Base-by-base conservation (phyloP, 306 rosid species). In the Cicer pinnatifidum region DNA sequence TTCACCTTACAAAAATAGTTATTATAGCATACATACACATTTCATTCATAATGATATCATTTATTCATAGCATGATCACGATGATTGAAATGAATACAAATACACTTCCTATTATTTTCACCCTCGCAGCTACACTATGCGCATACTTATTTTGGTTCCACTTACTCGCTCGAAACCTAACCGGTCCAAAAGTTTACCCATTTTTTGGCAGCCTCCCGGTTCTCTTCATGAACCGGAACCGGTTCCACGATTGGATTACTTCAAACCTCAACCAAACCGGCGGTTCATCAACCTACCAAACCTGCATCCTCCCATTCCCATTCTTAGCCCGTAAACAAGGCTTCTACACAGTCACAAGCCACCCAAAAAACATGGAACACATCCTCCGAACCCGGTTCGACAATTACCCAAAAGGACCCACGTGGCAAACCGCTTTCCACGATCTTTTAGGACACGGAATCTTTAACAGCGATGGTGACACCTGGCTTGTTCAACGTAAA, bases 391-490 rank as follows among this genome's bases (percentile, higher is more conserved):
- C 90, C 67, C 81, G 94, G 69, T 93, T 93, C 78, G 90, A 88
- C 0, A 93, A 93, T 61, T 93, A 93, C 60, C 98, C 98, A 0
- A 93, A 93, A 69, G 98, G 98, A 1, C 98, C 98, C 4, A 52
- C 67, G 0, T 93, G 92, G 92, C 97, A 93, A 23, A 83, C 88
- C 11, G 98, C 98, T 0, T 93, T 93, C 53, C 96, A 93, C 40
- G 98, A 93, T 62, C 88, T 93, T 6, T 53, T 93, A 7, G 98
- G 98, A 0, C 94, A 91, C 11, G 98, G 98, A 52, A 93, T 92
- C 3, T 93, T 93, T 86, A 93, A 93, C 53, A 91, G 97, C 65
- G 98, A 93, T 48, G 96, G 98, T 0, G 97, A 91, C 43, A 88
- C 92, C 11, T 93, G 98, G 98, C 87, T 93, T 16, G 82, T 91